Percentiles rank a stretch among this genome's conserved stretches.
phyloP scores from a whole-genome alignment of 768 basidiomycete species.

The Pleurotus sapidus region DNA sequence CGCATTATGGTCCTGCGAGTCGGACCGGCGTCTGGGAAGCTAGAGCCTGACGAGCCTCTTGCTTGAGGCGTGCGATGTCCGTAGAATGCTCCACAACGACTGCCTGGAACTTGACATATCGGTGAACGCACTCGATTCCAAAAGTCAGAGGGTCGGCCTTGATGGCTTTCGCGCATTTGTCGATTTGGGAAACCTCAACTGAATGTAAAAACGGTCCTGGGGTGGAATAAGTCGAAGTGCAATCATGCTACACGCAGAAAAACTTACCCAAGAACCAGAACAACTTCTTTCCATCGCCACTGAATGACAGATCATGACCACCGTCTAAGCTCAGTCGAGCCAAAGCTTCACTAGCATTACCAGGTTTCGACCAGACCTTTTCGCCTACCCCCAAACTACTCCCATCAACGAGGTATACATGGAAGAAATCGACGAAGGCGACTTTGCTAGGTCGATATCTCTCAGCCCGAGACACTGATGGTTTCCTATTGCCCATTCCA shows the following conservation, averaged over 20 bases:
- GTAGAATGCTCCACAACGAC: conserved; percentile 58
- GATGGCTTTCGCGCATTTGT: conserved; percentile 45
- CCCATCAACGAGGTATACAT: conserved; percentile 58
- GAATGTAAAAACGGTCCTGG: conserved; percentile 65
- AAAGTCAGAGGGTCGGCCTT: conserved; percentile 49
- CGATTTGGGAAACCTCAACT: conserved; percentile 51
- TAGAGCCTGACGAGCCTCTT: conserved; percentile 36
- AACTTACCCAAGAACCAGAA: conserved; percentile 73
- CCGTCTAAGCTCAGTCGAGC: conserved; percentile 69
- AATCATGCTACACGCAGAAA: background rate
- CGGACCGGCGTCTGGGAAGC: conserved; percentile 4
- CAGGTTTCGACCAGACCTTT: conserved; percentile 68
- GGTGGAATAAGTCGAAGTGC: background rate
- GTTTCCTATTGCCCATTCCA: background rate
- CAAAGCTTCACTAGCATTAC: conserved; percentile 59
- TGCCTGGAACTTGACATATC: conserved; percentile 54
- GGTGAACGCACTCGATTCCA: conserved; percentile 60
- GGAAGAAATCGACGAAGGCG: conserved; percentile 69
- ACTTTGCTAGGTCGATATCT: conserved; percentile 31
- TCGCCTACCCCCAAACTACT: conserved; percentile 34
- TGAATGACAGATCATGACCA: conserved; percentile 68
- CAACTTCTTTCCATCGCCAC: conserved; percentile 57
- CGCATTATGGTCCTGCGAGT: background rate
- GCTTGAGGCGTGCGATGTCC: conserved; percentile 56
- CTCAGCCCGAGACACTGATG: conserved; percentile 4